Evolutionary conservation across 495 filamentous ascomycete genomes (phyloP).

Genomic region (Pyronema domesticum): DNA sequence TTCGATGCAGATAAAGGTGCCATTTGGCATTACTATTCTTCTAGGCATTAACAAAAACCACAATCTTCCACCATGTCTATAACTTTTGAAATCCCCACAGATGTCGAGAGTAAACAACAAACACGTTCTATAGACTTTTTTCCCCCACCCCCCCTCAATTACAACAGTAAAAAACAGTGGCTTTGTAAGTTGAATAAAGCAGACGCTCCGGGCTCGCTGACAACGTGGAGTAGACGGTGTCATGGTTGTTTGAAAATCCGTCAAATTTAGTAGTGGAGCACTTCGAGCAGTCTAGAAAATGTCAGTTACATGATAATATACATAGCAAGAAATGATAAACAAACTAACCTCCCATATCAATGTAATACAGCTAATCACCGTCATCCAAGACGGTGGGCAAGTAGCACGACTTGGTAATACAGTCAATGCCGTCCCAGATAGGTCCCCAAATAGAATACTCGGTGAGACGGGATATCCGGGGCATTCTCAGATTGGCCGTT

Average conservation of each 20-base stretch:
- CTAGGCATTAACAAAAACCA: too few species aligned
- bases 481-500: too few species aligned
- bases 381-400: constrained; percentile 61
- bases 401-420: constrained; percentile 57
- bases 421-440: constrained; percentile 94
- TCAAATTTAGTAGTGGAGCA: constrained; percentile 97
- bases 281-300: constrained; percentile 63
- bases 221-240: constrained; percentile 87
- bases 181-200: constrained; percentile 38
- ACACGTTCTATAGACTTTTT: too few species aligned
- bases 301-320: constrained; percentile 6
- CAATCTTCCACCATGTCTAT: too few species aligned
- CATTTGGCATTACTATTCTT: too few species aligned
- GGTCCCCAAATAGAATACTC: constrained; percentile 95
- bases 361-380: constrained; percentile 96
- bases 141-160: not conserved
- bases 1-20: too few species aligned
- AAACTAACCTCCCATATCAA: constrained; percentile 61
- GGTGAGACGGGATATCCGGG: too few species aligned
- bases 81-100: too few species aligned
- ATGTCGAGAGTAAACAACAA: too few species aligned
- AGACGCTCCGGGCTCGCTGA: constrained; percentile 70
- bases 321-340: not conserved
- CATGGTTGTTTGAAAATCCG: constrained; percentile 83
- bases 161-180: not conserved